Evolutionary conservation across 495 filamentous ascomycete genomes (phyloP), one percentile per base, ranked within the genome.

Genomic region (Podospora anserina): DNA sequence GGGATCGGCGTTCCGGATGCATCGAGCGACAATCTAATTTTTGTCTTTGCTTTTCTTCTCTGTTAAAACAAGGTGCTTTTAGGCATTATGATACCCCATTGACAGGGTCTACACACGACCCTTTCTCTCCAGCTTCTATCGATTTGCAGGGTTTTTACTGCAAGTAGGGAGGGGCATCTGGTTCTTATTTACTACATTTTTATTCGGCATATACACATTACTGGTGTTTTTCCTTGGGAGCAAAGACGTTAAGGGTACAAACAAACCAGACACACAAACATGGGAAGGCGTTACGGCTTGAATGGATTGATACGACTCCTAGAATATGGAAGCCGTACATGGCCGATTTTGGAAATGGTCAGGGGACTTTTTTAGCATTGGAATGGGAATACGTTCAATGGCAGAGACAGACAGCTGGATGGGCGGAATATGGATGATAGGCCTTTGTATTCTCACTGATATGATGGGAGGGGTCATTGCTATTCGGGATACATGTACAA

Each of bases 41-140:
- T 26, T n/a, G 13, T 44, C 27, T 39, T 13, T 7, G 15, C 23
- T 18, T 28, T 44, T 39, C n/a, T 20, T 19, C 30, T 5, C 27
- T 2, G 11, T 39, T 34, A 49, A 27, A 18, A 4, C 4, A 32
- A 4, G 9, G 16, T 63, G 61, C 61, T 63, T 16, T 23, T 20
- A 63, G 61, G 61, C 61, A 63, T 63, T 19, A 63, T 63, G 61
- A 63, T 63, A 63, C 61, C 61, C 61, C 1, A 23, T 18, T 20
- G 5, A 20, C 23, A 9, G 19, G 55, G 23, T 11, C 13, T 2
- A 20, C 23, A 23, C 23, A 58, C 55, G 55, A 58, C 55, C 23
- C 6, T 58, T 66, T 49, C 39, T 49, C 39, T 9, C 39, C 39
- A 49, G 39, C 15, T 18, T 49, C 13, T 5, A 49, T 49, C 13